Base-by-base conservation (phyloP, 2,329 filamentous ascomycete species). In the Calonectria hongkongensis region DNA sequence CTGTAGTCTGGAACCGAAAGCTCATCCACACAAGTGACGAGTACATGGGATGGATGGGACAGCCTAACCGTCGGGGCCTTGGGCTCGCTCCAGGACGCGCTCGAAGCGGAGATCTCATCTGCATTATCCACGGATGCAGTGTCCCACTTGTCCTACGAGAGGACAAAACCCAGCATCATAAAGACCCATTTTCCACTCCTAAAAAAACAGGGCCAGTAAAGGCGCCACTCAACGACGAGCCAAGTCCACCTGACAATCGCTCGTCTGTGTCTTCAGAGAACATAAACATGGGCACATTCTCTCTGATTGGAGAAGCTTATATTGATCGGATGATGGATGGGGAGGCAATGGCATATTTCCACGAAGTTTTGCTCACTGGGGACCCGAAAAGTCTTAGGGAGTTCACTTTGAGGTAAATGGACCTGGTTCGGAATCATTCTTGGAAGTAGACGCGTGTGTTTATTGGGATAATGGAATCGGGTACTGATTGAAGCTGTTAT, bases 271-370 rank as follows among this genome's bases (percentile, higher is more conserved):
- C 8, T 15, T 33, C 54, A 13, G 28, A 41, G 15, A 13, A 3
- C 21, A 41, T 25, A 25, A 60, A 41, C 39, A 16, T 7, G 21
- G 36, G 54, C 2, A 41, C 33, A 0, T 60, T 27, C 36, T 21
- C 13, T 21, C n/a, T 60, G 21, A 18, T 60, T 41, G 33, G 33
- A 21, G 54, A 60, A 25, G 33, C 33, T 21, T 60, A 60, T 13
- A 39, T 58, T 41, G 54, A 60, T 21, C 21, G 27, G 25, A 41
- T 60, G 54, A 60, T 60, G 54, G 54, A 60, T 41, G 54, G 54
- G 0, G 54, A 41, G 3, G 54, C 54, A 0, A 41, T 41, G 33
- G 33, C n/a, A 15, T 60, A 60, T 27, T 60, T 27, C 5, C 36
- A 21, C 2, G 33, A 60, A 4, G 13, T 41, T 39, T 25, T 60